Evolutionary conservation across 2,329 filamentous ascomycete genomes (phyloP), one percentile per base, ranked within the genome.

Genomic region (Fusarium tjaetaba): DNA sequence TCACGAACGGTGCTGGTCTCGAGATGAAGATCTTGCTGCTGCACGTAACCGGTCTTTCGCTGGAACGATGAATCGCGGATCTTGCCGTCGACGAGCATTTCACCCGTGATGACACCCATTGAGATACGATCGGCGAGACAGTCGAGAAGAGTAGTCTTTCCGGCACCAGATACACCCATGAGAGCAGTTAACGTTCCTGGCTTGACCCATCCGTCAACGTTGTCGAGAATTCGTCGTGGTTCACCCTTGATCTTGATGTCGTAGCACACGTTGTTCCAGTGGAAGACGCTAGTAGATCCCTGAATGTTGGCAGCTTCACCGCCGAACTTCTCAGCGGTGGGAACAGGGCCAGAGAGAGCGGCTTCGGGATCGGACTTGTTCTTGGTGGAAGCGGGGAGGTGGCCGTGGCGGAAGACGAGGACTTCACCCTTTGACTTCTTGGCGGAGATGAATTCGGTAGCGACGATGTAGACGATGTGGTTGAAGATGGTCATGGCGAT

Each of bases 191-290:
- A 82, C 22, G 91, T 93, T 58, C 92, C 92, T 2, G 92, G 92
- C 80, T 93, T 92, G 59, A 94, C 91, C 91, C 91, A 94, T 16
- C 92, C 92, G 76, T 93, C 90, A 5, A 94, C 91, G 57, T 92
- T 84, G 69, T 94, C 89, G 30, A 94, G 83, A 76, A 95, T 91
- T 15, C 91, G 87, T 39, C 92, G 86, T 2, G 85, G 82, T 72
- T 93, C 88, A 76, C 92, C 92, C 61, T 82, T 82, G 80, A 94
- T 92, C 77, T 90, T 89, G 79, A 94, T 92, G 68, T 94, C 91
- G 77, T 94, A 94, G 81, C 90, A 92, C 4, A 94, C 89, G 67
- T 93, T 86, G 69, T 89, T 86, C 92, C 92, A 94, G 75, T 92
- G 90, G 83, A 94, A 94, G 63, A 93, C 68, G 15, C 76, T 78